These are phyloP conservation scores for Zea mays DNA, from an alignment of 176 grass and related monocot species.

Conservation along the genomic window Zm-B73-REFERENCE-NAM-5.0 NC_050103.1:12084501-12085000, in stretches of 20 bases:
- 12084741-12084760: no score
- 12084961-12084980: no score
- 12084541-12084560: neutral
- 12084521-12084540: neutral
- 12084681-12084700: slow-evolving; percentile 24
- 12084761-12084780: no score
- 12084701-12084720: slow-evolving; percentile 31
- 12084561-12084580: neutral
- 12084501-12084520: neutral
- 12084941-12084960: neutral
- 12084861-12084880: slow-evolving; percentile 53
- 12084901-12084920: slow-evolving; percentile 7
- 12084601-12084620: slow-evolving; percentile 28
- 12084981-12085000: neutral
- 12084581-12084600: neutral
- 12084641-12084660: neutral
- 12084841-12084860: slow-evolving; percentile 55
- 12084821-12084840: slow-evolving; percentile 51
- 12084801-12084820: slow-evolving; percentile 47
- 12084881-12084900: slow-evolving; percentile 47
- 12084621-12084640: slow-evolving; percentile 15
- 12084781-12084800: slow-evolving; percentile 28
- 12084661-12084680: neutral
- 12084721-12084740: slow-evolving; percentile 24
- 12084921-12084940: neutral